phyloP scores from a whole-genome alignment of 805 yeast species.

The Wickerhamiella sorbophila region DNA sequence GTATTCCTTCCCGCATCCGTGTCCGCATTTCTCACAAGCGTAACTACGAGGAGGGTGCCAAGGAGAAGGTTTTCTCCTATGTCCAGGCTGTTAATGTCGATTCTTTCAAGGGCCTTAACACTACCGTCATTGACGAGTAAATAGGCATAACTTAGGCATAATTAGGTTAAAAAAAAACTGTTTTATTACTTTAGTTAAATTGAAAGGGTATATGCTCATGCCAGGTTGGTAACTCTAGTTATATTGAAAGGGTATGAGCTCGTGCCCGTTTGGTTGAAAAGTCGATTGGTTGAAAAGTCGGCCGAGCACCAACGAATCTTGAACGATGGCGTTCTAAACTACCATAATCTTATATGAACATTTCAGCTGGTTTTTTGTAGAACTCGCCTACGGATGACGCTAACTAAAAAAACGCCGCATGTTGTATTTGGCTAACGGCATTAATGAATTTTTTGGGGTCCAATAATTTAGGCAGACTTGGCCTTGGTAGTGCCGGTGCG shows the following conservation, averaged over 20 bases:
- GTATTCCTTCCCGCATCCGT: conserved; percentile 96
- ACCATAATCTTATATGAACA: no score
- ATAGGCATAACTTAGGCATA: background rate
- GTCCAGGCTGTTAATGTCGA: conserved; percentile 96
- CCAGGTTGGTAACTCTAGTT: no score
- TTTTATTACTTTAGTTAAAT: background rate
- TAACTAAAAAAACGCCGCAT: background rate
- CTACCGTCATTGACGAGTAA: conserved; percentile 85
- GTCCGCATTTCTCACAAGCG: conserved; percentile 98
- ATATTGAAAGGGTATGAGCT: no score
- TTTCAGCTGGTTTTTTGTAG: background rate
- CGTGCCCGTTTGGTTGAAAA: no score
- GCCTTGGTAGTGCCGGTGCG: conserved; percentile 60
- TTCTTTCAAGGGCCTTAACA: conserved; percentile 92
- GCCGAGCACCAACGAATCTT: no score
- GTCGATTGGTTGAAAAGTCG: no score
- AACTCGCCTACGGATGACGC: background rate
- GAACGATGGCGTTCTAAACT: no score
- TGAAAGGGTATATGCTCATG: no score
- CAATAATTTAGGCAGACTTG: conserved; percentile 29
- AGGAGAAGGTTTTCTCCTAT: conserved; percentile 92
- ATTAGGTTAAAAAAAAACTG: background rate
- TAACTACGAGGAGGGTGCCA: conserved; percentile 99
- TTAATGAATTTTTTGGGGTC: background rate
- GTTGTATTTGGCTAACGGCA: background rate